phyloP scores from a whole-genome alignment of 2,329 filamentous ascomycete genomes.

The Colletotrichum godetiae region DNA sequence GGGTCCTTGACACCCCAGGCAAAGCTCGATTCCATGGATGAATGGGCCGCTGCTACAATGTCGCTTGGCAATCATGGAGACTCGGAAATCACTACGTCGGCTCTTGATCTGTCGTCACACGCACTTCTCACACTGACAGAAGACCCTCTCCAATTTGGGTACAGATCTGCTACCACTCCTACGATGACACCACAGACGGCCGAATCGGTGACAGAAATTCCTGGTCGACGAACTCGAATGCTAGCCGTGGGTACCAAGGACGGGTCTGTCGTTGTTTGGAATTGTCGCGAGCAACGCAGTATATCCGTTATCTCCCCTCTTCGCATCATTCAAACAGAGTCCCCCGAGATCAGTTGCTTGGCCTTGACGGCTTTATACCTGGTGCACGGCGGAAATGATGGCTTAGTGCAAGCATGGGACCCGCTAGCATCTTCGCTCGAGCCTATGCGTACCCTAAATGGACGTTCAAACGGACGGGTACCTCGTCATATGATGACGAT shows the following conservation, averaged over 20 bases:
- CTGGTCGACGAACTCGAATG: conserved; percentile 85
- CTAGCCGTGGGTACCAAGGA: conserved; percentile 83
- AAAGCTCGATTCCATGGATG: conserved; percentile 27
- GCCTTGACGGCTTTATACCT: conserved; percentile 88
- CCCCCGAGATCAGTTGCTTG: conserved; percentile 85
- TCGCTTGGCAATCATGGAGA: conserved; percentile 51
- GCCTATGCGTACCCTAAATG: conserved; percentile 88
- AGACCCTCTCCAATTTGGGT: conserved; percentile 74
- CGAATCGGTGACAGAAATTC: conserved; percentile 67
- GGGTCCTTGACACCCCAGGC: conserved; percentile 28
- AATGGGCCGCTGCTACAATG: conserved; percentile 28
- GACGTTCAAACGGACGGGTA: conserved; percentile 83
- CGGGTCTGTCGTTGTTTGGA: conserved; percentile 86
- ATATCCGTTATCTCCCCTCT: conserved; percentile 74
- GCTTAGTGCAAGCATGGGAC: conserved; percentile 96
- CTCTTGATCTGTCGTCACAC: conserved; percentile 80
- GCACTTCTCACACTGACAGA: conserved; percentile 79
- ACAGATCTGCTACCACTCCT: conserved; percentile 54
- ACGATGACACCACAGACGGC: conserved; percentile 55
- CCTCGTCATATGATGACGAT: conserved; percentile 74
- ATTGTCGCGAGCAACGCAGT: conserved; percentile 77
- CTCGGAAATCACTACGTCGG: conserved; percentile 74
- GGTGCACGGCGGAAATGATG: conserved; percentile 93
- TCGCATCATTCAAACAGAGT: conserved; percentile 90
- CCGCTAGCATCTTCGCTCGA: conserved; percentile 83